Evolutionary conservation across 2,329 filamentous ascomycete genomes (phyloP).

Genomic region (Aspergillus sp.): DNA sequence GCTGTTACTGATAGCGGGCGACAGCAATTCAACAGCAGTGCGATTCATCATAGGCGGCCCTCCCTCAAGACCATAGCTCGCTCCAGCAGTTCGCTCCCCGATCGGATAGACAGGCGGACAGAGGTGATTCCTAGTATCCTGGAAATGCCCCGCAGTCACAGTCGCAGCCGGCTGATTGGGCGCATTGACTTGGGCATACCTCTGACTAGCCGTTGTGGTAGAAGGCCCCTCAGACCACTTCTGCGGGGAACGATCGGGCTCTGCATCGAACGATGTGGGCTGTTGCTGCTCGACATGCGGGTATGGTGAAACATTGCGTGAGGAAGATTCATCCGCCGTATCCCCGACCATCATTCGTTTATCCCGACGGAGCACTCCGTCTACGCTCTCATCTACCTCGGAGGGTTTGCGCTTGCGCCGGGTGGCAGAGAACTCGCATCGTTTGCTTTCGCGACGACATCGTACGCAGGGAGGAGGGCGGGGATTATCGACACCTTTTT

Average conservation of each 20-base stretch:
- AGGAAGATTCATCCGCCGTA: constrained; percentile 22
- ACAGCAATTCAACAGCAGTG: constrained; percentile 54
- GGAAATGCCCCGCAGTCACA: constrained; percentile 19
- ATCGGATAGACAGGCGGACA: constrained; percentile 18
- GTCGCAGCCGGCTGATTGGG: constrained; percentile 3
- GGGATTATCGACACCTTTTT: constrained; percentile 71
- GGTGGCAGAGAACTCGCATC: constrained; percentile 94
- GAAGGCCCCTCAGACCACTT: constrained; percentile 26
- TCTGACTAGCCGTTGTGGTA: constrained; percentile 7
- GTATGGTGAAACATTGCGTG: constrained; percentile 17
- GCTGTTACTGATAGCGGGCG: constrained; percentile 72
- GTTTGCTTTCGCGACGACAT: constrained; percentile 89
- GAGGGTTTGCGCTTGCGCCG: constrained; percentile 79
- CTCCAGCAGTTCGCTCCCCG: constrained; percentile 15
- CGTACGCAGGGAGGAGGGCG: constrained; percentile 89
- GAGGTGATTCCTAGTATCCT: constrained; percentile 21
- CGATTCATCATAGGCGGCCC: constrained; percentile 55
- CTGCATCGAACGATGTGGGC: constrained; percentile 19
- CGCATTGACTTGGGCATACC: constrained; percentile 13
- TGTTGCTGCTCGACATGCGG: constrained; percentile 17
- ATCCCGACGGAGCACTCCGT: constrained; percentile 36
- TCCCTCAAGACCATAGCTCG: constrained; percentile 37
- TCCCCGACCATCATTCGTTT: constrained; percentile 50
- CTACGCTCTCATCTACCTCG: constrained; percentile 37
- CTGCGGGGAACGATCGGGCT: constrained; percentile 16